Evolutionary conservation across 164 flowering plant species (phyloP).

Genomic region (Buxus sempervirens): DNA sequence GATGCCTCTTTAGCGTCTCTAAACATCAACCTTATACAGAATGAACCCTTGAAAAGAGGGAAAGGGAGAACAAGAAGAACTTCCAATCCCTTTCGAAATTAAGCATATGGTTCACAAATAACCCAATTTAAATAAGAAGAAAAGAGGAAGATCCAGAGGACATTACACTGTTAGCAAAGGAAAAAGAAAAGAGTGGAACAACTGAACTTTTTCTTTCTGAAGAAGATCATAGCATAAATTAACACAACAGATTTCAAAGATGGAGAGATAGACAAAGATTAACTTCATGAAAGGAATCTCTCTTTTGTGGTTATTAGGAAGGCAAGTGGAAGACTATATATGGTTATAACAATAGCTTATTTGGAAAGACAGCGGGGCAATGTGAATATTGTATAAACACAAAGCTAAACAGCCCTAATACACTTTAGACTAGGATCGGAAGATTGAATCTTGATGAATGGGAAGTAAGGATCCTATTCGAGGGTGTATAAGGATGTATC

Average conservation of each 20-base stretch:
- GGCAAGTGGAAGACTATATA: constrained; percentile 22
- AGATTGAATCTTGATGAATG: constrained; percentile 25
- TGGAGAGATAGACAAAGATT: constrained; percentile 16
- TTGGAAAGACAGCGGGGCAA: constrained; percentile 25
- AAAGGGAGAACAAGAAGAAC: constrained; percentile 29
- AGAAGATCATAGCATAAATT: constrained; percentile 23
- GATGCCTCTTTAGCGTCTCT: constrained; percentile 20
- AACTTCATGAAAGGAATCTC: constrained; percentile 17
- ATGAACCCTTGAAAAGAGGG: constrained; percentile 33
- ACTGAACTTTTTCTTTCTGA: constrained; percentile 19
- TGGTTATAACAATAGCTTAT: constrained; percentile 46
- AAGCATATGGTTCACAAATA: not conserved
- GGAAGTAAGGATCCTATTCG: constrained; percentile 7
- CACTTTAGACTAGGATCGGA: constrained; percentile 24
- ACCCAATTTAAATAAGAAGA: constrained; percentile 16
- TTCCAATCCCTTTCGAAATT: constrained; percentile 25
- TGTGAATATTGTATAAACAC: constrained; percentile 32
- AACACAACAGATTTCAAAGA: constrained; percentile 26
- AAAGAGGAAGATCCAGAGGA: constrained; percentile 1
- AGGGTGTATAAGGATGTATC: constrained; percentile 6
- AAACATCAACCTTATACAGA: constrained; percentile 18
- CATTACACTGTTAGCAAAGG: constrained; percentile 4
- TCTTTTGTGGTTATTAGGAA: constrained; percentile 32
- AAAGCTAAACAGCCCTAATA: constrained; percentile 18
- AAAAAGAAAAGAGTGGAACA: constrained; percentile 13